These are phyloP conservation scores for Hortiboletus campestris DNA, from an alignment of 768 basidiomycete genomes.

Conservation along the genomic window DNA sequence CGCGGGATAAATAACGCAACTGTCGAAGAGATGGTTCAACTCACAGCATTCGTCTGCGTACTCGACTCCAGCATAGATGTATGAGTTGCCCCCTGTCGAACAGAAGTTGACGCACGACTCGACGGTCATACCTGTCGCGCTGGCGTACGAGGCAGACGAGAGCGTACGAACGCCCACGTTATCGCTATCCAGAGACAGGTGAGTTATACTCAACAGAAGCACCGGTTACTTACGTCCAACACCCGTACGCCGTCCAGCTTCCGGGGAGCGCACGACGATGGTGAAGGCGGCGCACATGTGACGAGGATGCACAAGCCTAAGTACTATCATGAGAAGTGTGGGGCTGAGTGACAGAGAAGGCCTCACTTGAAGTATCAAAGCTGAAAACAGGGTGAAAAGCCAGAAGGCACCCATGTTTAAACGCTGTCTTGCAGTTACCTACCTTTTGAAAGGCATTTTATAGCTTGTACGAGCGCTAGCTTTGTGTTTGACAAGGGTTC, in stretches of 20 bases:
- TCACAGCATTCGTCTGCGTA: conserved; percentile 64
- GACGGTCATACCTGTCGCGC: conserved; percentile 58
- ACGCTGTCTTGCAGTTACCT: neutral
- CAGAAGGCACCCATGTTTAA: conserved; percentile 7
- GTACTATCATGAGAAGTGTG: conserved; percentile 2
- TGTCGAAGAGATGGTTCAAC: conserved; percentile 14
- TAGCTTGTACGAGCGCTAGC: conserved; percentile 7
- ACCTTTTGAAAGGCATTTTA: conserved; percentile 9
- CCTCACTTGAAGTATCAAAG: conserved; percentile 7
- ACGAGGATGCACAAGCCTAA: conserved; percentile 10
- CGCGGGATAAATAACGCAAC: no score
- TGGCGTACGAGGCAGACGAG: conserved; percentile 42
- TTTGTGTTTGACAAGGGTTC: neutral
- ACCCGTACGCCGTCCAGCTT: conserved; percentile 58
- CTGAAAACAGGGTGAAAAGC: neutral
- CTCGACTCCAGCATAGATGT: conserved; percentile 69
- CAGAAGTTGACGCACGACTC: conserved; percentile 49
- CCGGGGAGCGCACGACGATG: conserved; percentile 41
- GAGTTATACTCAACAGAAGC: conserved; percentile 11
- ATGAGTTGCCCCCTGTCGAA: conserved; percentile 34
- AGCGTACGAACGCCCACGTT: conserved; percentile 59
- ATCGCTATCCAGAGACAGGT: conserved; percentile 42
- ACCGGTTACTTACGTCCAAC: conserved; percentile 50
- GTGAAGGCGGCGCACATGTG: neutral
- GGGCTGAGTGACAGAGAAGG: neutral